Percentiles rank a stretch among this genome's conserved stretches.
phyloP scores from a whole-genome alignment of 805 yeast species.

The Ogataea polymorpha region DNA sequence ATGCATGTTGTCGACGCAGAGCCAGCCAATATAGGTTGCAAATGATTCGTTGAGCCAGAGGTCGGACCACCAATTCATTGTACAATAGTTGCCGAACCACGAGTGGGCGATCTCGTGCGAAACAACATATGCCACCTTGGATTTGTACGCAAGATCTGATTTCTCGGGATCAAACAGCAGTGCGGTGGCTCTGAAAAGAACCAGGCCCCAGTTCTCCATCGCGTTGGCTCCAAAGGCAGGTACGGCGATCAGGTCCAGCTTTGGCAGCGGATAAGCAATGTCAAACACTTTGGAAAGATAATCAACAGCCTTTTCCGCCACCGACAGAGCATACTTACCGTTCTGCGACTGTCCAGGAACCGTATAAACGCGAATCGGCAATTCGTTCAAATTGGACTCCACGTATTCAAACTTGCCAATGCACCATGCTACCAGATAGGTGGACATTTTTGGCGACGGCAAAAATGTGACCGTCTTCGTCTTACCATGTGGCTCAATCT shows the following conservation, averaged over 20 bases:
- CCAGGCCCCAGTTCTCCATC: constrained; percentile 89
- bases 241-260: constrained; percentile 74
- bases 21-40: constrained; percentile 82
- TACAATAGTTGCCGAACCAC: constrained; percentile 87
- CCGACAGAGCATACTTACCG: constrained; percentile 47
- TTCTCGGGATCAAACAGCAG: constrained; percentile 45
- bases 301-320: constrained; percentile 50
- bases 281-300: constrained; percentile 47
- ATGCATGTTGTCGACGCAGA: constrained; percentile 62
- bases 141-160: constrained; percentile 51
- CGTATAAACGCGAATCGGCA: constrained; percentile 52
- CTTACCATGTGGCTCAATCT: constrained; percentile 17
- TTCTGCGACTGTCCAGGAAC: constrained; percentile 45
- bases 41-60: constrained; percentile 89
- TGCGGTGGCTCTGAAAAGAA: constrained; percentile 63
- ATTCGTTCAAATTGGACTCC: constrained; percentile 43
- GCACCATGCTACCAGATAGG: constrained; percentile 58
- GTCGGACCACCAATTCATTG: constrained; percentile 95
- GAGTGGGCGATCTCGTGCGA: constrained; percentile 88
- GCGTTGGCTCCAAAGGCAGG: constrained; percentile 82
- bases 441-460: constrained; percentile 52
- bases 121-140: constrained; percentile 77
- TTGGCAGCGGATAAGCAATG: constrained; percentile 71
- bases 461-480: constrained; percentile 36
- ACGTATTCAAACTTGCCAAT: constrained; percentile 54